Conservation (phyloP, 1,284 basidiomycete species). For the Ceratobasidium sp. region DNA sequence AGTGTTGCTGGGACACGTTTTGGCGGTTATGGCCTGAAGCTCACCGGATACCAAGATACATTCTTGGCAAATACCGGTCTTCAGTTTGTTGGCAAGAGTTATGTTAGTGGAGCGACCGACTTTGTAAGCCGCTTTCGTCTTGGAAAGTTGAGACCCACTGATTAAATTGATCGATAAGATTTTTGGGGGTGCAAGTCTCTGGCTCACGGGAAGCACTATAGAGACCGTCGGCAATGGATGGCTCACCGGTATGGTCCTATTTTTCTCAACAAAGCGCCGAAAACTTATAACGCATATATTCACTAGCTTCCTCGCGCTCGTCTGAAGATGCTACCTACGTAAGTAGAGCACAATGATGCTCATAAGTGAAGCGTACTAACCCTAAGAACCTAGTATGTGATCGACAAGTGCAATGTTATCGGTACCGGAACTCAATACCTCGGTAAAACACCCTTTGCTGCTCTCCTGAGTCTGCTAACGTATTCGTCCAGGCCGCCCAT, state of each 20-base stretch:
- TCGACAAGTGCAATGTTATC: slow-evolving; percentile 22
- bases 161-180: slow-evolving; percentile 1
- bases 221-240: slow-evolving; percentile 49
- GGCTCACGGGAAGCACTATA: slow-evolving; percentile 46
- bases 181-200: slow-evolving; percentile 41
- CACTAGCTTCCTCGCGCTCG: slow-evolving; percentile 42
- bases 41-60: slow-evolving; percentile 51
- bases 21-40: slow-evolving; percentile 49
- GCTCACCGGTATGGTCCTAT: slow-evolving; percentile 46
- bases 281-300: not conserved
- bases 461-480: not conserved
- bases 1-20: slow-evolving; percentile 49
- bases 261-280: not conserved
- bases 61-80: slow-evolving; percentile 50
- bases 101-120: slow-evolving; percentile 50
- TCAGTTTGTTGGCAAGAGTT: slow-evolving; percentile 49
- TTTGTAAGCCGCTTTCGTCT: slow-evolving; percentile 44
- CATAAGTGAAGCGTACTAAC: no score
- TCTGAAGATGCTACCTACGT: slow-evolving; percentile 50
- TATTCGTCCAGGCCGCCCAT: slow-evolving; percentile 20
- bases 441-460: not conserved
- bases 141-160: slow-evolving; percentile 7
- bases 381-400: slow-evolving; percentile 20
- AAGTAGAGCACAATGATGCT: slow-evolving; percentile 4
- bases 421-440: slow-evolving; percentile 38